phyloP scores from a whole-genome alignment of 2,329 filamentous ascomycete genomes.

The Monilinia laxa region DNA sequence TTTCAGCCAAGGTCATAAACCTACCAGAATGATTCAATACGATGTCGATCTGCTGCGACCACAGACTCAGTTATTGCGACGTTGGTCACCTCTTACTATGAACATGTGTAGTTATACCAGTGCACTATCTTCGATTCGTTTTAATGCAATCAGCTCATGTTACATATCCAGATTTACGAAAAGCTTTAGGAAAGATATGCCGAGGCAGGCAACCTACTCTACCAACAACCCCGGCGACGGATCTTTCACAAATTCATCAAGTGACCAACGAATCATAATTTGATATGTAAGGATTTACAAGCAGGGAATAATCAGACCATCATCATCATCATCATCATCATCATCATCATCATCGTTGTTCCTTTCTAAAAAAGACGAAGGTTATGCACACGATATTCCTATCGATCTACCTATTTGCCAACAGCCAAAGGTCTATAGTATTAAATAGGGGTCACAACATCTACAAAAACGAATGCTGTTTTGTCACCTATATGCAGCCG shows the following conservation, averaged over 20 bases:
- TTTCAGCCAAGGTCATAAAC: constrained; percentile 19
- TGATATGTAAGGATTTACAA: background rate
- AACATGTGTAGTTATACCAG: constrained; percentile 1
- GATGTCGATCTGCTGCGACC: constrained; percentile 11
- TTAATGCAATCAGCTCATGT: constrained; percentile 3
- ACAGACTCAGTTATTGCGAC: constrained; percentile 9
- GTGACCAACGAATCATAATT: background rate
- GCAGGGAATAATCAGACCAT: constrained; percentile 21
- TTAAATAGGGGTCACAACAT: constrained; percentile 13
- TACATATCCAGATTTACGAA: background rate
- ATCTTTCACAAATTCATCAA: constrained; percentile 9
- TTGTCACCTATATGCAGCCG: constrained; percentile 13
- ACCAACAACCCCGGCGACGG: constrained; percentile 9
- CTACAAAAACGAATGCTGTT: constrained; percentile 10
- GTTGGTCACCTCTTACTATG: constrained; percentile 6
- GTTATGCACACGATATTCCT: background rate
- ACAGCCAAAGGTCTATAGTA: constrained; percentile 5
- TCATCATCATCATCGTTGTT: background rate
- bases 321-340: background rate
- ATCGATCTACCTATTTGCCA: constrained; percentile 6
- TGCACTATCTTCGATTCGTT: background rate
- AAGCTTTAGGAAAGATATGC: constrained; percentile 2
- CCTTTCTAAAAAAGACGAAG: background rate
- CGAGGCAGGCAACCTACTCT: constrained; percentile 8
- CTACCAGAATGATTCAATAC: constrained; percentile 17